phyloP scores from a whole-genome alignment of 129 eudicot species.

The Escallonia rubra region DNA sequence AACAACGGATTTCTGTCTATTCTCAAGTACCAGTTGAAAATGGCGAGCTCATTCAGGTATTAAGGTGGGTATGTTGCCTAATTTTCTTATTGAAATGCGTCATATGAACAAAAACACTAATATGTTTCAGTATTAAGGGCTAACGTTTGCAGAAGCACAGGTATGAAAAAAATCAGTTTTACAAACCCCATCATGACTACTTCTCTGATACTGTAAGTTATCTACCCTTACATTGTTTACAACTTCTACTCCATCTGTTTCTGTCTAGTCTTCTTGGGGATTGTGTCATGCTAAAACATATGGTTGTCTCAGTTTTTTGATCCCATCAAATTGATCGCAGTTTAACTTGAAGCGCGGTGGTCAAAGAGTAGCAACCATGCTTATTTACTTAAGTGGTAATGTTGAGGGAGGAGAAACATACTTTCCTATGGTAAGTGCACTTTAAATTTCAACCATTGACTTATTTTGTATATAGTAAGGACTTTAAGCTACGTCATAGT shows the following conservation, averaged over 20 bases:
- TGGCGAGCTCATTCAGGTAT: constrained; percentile 88
- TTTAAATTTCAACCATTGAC: not conserved
- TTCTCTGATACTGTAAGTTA: constrained; percentile 78
- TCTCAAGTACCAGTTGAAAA: constrained; percentile 92
- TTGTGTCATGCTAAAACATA: not conserved
- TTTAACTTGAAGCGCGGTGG: constrained; percentile 88
- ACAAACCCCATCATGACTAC: constrained; percentile 96
- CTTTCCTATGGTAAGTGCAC: constrained; percentile 68
- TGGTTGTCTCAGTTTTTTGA: not conserved
- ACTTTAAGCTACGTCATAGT: not conserved
- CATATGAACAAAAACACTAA: constrained; percentile 25
- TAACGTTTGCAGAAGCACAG: constrained; percentile 89
- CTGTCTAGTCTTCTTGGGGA: too few relatives aligned
- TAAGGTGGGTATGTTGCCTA: constrained; percentile 44
- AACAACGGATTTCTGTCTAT: constrained; percentile 77
- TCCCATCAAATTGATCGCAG: constrained; percentile 31
- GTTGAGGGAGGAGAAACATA: constrained; percentile 95
- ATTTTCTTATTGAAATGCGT: constrained; percentile 6
- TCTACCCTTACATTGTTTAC: not conserved
- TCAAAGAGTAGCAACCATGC: constrained; percentile 93
- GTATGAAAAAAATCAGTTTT: constrained; percentile 87
- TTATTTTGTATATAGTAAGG: constrained; percentile 1
- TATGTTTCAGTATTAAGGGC: constrained; percentile 39
- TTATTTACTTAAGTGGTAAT: constrained; percentile 90
- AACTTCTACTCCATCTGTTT: not conserved